Conservation (phyloP, 2,329 filamentous ascomycete genomes). For the Didymella pinodella region DNA sequence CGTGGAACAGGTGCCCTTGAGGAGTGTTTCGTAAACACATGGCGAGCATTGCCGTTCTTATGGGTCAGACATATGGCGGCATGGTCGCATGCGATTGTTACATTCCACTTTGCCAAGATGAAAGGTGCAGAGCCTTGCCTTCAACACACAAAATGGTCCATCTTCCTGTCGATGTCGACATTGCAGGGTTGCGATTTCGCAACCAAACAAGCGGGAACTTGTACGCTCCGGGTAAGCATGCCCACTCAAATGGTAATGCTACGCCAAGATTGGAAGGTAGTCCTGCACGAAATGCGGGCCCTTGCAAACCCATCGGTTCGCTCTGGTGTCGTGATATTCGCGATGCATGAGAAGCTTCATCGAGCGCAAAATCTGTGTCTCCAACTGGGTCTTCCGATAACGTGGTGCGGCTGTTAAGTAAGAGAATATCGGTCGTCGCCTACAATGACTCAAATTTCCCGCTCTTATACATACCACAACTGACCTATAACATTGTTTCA, state of each 20-base stretch:
- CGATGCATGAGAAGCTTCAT: slow-evolving; percentile 10
- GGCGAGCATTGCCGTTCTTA: not conserved
- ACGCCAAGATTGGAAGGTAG: slow-evolving; percentile 17
- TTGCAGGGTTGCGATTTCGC: slow-evolving; percentile 24
- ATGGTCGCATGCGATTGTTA: slow-evolving; percentile 16
- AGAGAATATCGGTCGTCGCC: not conserved
- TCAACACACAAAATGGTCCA: slow-evolving; percentile 12
- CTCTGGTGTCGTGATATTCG: slow-evolving; percentile 15
- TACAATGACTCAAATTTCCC: not conserved
- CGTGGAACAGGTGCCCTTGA: not conserved
- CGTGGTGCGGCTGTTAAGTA: not conserved
- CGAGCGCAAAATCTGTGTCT: not conserved
- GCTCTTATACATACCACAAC: not conserved
- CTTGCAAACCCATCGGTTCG: slow-evolving; percentile 9
- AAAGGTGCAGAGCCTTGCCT: slow-evolving; percentile 4
- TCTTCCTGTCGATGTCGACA: slow-evolving; percentile 24
- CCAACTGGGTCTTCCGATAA: not conserved
- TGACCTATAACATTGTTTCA: slow-evolving; percentile 1
- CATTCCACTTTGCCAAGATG: slow-evolving; percentile 16
- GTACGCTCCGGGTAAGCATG: slow-evolving; percentile 10
- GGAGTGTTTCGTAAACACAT: not conserved
- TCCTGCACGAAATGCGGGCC: slow-evolving; percentile 12
- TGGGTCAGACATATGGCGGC: not conserved
- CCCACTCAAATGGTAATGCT: slow-evolving; percentile 7
- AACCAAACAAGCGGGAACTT: slow-evolving; percentile 17